These are phyloP conservation scores for Lecanicillium sp. DNA, from an alignment of 2,329 filamentous ascomycete species.

Conservation along the genomic window DNA sequence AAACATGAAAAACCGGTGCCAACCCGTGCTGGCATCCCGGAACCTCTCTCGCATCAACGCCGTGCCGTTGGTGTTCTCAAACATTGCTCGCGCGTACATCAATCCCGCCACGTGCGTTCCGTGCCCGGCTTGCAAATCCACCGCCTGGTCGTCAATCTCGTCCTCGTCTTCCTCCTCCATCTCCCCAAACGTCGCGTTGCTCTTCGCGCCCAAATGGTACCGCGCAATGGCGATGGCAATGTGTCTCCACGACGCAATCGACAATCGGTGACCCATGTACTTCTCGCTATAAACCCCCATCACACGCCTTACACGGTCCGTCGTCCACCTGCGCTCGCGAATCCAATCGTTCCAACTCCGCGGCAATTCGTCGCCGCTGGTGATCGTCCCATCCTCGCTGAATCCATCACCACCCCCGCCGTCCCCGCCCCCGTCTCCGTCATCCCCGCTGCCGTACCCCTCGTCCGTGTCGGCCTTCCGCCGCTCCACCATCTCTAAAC, in stretches of 20 bases:
- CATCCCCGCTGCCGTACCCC: too few species aligned
- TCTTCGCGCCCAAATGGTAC: constrained; percentile 2
- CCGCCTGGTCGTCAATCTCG: constrained; percentile 3
- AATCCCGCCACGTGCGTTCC: constrained; percentile 7
- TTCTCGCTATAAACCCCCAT: constrained; percentile 4
- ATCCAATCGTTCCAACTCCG: not conserved
- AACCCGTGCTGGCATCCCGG: constrained; percentile 10
- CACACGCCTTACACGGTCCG: constrained; percentile 4
- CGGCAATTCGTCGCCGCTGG: not conserved
- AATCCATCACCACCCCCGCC: too few species aligned
- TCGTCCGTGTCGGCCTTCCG: too few species aligned
- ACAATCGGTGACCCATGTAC: constrained; percentile 3
- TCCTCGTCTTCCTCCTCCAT: not conserved
- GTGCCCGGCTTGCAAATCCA: constrained; percentile 9
- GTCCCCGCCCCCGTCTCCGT: too few species aligned
- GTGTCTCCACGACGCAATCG: not conserved
- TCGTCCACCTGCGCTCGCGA: constrained; percentile 3
- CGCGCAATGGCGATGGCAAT: constrained; percentile 6
- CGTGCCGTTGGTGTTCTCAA: constrained; percentile 3
- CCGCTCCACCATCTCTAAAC: too few species aligned
- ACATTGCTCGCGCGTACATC: constrained; percentile 9
- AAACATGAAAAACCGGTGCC: constrained; percentile 11
- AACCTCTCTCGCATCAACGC: constrained; percentile 7
- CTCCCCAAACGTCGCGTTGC: not conserved
- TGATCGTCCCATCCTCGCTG: too few species aligned